Base-by-base conservation (phyloP, 805 yeast species). In the Schwanniomyces sp. region DNA sequence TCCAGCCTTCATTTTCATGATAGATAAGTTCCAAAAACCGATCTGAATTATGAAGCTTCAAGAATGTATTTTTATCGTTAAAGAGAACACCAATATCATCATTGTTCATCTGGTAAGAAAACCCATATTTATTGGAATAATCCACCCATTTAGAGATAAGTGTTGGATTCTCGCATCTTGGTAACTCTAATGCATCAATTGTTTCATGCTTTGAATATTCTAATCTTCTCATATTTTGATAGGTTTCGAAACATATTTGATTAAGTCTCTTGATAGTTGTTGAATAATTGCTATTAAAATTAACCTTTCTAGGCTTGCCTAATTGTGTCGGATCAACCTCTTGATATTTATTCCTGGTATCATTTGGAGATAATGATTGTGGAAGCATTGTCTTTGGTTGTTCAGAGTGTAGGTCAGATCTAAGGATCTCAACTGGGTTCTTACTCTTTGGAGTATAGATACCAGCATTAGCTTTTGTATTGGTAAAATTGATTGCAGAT, bases 91-190 rank as follows among this genome's bases (percentile, higher is more conserved):
- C 98, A 55, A 90, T 88, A 54, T 87, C 88, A 50, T 92, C 94
- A 40, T 91, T 87, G 17, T 92, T 88, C 48, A 94, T 72, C 63
- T 94, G 96, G 65, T 92, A 94, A 4, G 97, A 88, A 62, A 94
- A 85, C 1, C 99, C 99, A 67, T 92, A 95, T 65, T 87, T 90
- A 70, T 91, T 91, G 25, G 97, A 87, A 64, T 92, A 94, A 64
- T 94, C 99, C 26, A 95, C 98, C 99, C 99, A 94, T 64, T 92
- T 91, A 51, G 95, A 87, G 38, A 92, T 83, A 50, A 88, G 80
- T 16, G 82, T 79, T 10, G 91, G 95, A 52, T 80, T 78, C 54
- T 76, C 78, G 48, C 75, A 70, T 7, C 67, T 59, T 34, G 77
- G 78, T 41, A 71, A 66, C 51, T 70, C 75, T 34, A 60, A 52